Conservation (phyloP, 2,329 filamentous ascomycete species). For the Xylariaceae sp. region DNA sequence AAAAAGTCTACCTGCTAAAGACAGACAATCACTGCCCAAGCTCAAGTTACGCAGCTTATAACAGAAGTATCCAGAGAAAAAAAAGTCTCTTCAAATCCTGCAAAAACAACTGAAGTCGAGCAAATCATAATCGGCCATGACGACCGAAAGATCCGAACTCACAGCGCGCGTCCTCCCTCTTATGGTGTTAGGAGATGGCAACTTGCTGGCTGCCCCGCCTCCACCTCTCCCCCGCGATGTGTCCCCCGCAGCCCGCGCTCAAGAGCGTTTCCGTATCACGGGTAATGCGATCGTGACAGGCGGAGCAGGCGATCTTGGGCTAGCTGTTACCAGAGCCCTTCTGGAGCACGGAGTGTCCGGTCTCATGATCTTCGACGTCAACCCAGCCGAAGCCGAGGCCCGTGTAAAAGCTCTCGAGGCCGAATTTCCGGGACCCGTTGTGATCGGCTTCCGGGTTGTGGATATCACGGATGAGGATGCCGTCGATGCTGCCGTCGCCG, state of each 20-base stretch:
- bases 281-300: conserved; percentile 33
- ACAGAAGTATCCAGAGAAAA: no score
- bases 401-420: conserved; percentile 43
- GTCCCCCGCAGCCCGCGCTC: conserved; percentile 20
- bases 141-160: conserved; percentile 24
- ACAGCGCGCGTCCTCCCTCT: conserved; percentile 22
- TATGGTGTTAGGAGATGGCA: conserved; percentile 24
- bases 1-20: no score
- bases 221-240: conserved; percentile 19
- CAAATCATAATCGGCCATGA: no score
- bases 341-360: conserved; percentile 31
- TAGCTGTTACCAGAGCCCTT: conserved; percentile 26
- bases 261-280: conserved; percentile 25
- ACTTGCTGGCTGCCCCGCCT: conserved; percentile 23
- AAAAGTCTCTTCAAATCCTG: no score
- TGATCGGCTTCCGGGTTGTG: conserved; percentile 48
- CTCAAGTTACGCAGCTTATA: no score
- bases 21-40: no score
- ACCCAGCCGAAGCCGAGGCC: conserved; percentile 23
- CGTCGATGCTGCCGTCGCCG: conserved; percentile 35
- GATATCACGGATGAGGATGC: conserved; percentile 55
- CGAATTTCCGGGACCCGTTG: conserved; percentile 51
- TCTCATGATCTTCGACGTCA: conserved; percentile 31
- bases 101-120: no score
- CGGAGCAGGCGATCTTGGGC: conserved; percentile 30